Evolutionary conservation across 2,329 filamentous ascomycete genomes (phyloP).

Genomic region (Penicillium sp.): DNA sequence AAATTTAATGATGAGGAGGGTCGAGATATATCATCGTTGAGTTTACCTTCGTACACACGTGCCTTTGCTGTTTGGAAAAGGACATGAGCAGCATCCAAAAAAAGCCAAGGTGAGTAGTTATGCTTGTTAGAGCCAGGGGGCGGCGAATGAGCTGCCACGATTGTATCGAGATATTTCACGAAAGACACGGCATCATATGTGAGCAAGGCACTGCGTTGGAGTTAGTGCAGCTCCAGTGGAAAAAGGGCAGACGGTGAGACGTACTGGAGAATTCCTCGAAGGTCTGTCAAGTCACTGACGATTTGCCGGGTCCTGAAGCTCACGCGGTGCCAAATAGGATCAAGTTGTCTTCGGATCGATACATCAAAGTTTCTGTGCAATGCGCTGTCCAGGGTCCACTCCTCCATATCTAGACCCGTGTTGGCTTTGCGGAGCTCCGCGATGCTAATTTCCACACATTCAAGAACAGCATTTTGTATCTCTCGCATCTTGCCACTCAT

Average conservation of each 20-base stretch:
- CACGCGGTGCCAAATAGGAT: constrained; percentile 95
- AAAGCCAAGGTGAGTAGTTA: constrained; percentile 92
- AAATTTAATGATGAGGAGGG: constrained; percentile 47
- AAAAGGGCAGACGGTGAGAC: constrained; percentile 8
- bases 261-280: constrained; percentile 77
- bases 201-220: constrained; percentile 58
- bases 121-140: constrained; percentile 83
- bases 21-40: constrained; percentile 56
- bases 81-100: constrained; percentile 89
- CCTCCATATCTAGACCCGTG: constrained; percentile 86
- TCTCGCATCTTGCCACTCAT: constrained; percentile 94
- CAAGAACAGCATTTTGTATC: constrained; percentile 91
- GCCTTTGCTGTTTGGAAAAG: constrained; percentile 89
- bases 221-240: constrained; percentile 10
- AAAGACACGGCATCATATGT: constrained; percentile 89
- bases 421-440: constrained; percentile 91
- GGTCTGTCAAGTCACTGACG: constrained; percentile 79
- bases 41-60: constrained; percentile 76
- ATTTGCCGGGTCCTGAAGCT: constrained; percentile 95
- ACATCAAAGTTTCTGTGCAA: constrained; percentile 89
- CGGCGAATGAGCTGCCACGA: constrained; percentile 85
- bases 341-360: constrained; percentile 81
- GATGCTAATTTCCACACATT: constrained; percentile 94
- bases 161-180: constrained; percentile 88
- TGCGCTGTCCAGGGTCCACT: constrained; percentile 94